Base-by-base conservation (phyloP, 1,139 yeast species). In the Saccharomyces hybrid region DNA sequence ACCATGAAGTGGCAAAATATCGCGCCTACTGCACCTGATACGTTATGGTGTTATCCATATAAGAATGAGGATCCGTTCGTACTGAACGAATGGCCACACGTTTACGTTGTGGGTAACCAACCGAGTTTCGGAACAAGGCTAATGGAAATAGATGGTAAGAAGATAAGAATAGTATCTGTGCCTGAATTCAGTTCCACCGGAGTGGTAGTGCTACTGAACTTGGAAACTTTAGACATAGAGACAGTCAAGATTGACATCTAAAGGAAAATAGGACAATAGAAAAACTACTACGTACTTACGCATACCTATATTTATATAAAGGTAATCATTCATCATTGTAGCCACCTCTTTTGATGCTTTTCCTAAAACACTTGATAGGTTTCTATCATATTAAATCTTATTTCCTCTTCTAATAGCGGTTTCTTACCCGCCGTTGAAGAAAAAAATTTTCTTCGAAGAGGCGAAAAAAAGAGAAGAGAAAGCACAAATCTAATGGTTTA, bases 1-100 rank as follows among this genome's bases (percentile, higher is more conserved):
- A 85, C 88, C 1, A 68, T 95, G 46, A 73, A 76, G 53, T 93
- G 97, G 96, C 93, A 89, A 61, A 88, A 88, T 63, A 75, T 88
- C 42, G 85, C 89, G 0, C 99, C 99, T 1, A 90, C 98, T 0
- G 96, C 96, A 0, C 99, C 99, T 0, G 99, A 93, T 65, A 95
- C 99, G 0, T 73, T 93, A 48, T 87, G 88, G 74, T 85, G 96
- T 59, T 90, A 89, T 63, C 98, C 99, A 0, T 91, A 78, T 64
- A 78, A 80, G n/a, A 81, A 84, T 47, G 64, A 67, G 4, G 99
- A 95, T 69, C 98, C 98, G 1, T 90, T 93, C 69, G 78, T 88
- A 2, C 67, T 93, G 34, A 73, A 73, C 5, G 87, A 85, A 63
- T 80, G 88, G 23, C 99, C 99, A 0, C 93, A 89, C 66, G 83